These are phyloP conservation scores for Gossypium gossypioides DNA, from an alignment of 441 rosid species.

Conservation along the genomic window DNA sequence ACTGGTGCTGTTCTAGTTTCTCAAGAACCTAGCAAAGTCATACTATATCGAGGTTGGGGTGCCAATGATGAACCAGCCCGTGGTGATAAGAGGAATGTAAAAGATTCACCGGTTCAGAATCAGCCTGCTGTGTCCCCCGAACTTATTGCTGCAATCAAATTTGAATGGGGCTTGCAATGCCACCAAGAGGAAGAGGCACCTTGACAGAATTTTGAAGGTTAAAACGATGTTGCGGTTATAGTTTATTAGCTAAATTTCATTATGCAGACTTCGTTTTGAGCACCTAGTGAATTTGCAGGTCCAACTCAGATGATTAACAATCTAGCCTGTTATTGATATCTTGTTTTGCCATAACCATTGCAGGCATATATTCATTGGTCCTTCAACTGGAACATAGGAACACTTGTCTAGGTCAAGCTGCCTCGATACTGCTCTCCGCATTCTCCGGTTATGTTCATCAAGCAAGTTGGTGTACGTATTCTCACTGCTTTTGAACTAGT, in stretches of 20 bases:
- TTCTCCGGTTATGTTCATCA: background rate
- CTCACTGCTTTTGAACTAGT: background rate
- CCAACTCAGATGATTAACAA: background rate
- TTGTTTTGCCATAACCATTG: background rate
- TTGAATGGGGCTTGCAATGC: conserved; percentile 60
- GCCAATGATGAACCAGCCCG: conserved; percentile 39
- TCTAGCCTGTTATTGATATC: background rate
- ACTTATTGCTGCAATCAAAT: conserved; percentile 67
- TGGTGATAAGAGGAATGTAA: conserved; percentile 14
- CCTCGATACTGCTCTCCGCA: background rate
- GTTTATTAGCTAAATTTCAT: background rate
- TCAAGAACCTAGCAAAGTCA: conserved; percentile 87
- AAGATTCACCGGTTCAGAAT: conserved; percentile 15
- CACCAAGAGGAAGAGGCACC: conserved; percentile 13
- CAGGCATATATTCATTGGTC: conserved; percentile 6
- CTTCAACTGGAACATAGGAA: background rate
- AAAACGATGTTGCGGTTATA: background rate
- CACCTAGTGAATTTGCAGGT: background rate
- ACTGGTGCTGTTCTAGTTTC: conserved; percentile 78
- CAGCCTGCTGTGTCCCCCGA: conserved; percentile 49
- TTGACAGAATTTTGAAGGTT: conserved; percentile 12
- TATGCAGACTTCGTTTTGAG: background rate
- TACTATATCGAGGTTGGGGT: conserved; percentile 88
- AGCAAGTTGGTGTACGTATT: background rate
- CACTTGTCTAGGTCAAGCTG: background rate